Evolutionary conservation across 768 basidiomycete genomes (phyloP).

Genomic region (Exsudoporus frostii): DNA sequence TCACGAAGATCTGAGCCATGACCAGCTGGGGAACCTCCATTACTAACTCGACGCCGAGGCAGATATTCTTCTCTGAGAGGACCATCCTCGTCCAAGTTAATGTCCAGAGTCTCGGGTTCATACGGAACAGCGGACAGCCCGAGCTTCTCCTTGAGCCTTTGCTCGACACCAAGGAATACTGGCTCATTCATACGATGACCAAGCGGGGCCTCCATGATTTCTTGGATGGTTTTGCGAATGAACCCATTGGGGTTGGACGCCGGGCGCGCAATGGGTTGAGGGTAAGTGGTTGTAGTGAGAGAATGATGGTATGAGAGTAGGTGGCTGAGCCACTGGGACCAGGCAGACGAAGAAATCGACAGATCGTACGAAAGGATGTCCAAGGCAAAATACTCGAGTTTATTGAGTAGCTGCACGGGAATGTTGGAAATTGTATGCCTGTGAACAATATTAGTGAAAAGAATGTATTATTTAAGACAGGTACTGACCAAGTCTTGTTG

Average conservation of each 20-base stretch:
- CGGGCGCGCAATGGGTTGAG: constrained; percentile 77
- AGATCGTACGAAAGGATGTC: constrained; percentile 71
- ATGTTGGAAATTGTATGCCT: constrained; percentile 83
- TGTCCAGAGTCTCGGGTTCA: constrained; percentile 56
- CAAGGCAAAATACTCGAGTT: constrained; percentile 65
- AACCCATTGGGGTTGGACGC: constrained; percentile 68
- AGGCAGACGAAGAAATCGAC: constrained; percentile 58
- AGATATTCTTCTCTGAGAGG: constrained; percentile 80
- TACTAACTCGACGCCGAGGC: constrained; percentile 55
- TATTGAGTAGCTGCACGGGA: constrained; percentile 67
- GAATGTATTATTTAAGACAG: neutral
- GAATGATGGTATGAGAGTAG: constrained; percentile 64
- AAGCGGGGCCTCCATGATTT: constrained; percentile 54
- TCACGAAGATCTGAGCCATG: neutral
- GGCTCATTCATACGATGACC: constrained; percentile 43
- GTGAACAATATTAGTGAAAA: constrained; percentile 6
- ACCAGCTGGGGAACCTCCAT: constrained; percentile 9
- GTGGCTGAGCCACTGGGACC: constrained; percentile 71
- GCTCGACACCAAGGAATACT: constrained; percentile 70
- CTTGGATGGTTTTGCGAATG: constrained; percentile 66
- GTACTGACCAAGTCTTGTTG: constrained; percentile 78
- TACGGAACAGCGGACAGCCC: constrained; percentile 41
- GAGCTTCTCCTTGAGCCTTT: constrained; percentile 51
- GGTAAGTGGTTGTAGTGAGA: constrained; percentile 53
- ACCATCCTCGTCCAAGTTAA: constrained; percentile 81